These are phyloP conservation scores for Athelia psychrophila DNA, from an alignment of 1,284 basidiomycete species.

Conservation along the genomic window DNA sequence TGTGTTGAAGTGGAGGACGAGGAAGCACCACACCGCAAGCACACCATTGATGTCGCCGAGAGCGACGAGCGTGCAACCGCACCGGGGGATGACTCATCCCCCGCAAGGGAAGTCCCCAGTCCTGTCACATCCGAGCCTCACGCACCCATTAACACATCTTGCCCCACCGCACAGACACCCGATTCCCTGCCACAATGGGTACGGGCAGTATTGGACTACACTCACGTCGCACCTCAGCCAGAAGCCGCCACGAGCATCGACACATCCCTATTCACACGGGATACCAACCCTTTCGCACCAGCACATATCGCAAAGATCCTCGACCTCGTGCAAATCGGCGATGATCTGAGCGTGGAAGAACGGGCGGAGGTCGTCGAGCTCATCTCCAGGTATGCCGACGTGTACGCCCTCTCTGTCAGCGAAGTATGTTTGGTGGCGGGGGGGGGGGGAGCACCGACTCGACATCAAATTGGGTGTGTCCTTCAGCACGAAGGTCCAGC, in stretches of 20 bases:
- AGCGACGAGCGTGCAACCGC: background rate
- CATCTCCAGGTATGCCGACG: slow-evolving; percentile 21
- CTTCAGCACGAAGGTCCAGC: slow-evolving; percentile 6
- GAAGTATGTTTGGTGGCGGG: slow-evolving; percentile 19
- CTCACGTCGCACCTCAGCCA: slow-evolving; percentile 7
- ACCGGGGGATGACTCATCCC: slow-evolving; percentile 1
- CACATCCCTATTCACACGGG: slow-evolving; percentile 9
- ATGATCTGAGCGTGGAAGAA: slow-evolving; percentile 12
- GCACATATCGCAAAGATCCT: slow-evolving; percentile 20
- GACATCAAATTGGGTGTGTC: slow-evolving; percentile 11
- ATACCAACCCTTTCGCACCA: slow-evolving; percentile 17
- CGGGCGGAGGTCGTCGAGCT: slow-evolving; percentile 14
- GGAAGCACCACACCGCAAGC: too few species aligned
- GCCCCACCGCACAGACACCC: too few species aligned
- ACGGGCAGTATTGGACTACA: too few species aligned
- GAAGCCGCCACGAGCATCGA: background rate
- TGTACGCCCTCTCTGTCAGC: slow-evolving; percentile 25
- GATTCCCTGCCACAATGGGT: too few species aligned
- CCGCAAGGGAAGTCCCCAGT: background rate
- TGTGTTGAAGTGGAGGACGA: too few species aligned
- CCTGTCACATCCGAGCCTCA: background rate
- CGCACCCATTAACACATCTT: too few species aligned
- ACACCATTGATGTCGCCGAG: too few species aligned
- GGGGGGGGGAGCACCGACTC: slow-evolving; percentile 14
- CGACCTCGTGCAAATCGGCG: slow-evolving; percentile 13